Base-by-base conservation (phyloP, 441 rosid genomes). In the Mallotus repandus region DNA sequence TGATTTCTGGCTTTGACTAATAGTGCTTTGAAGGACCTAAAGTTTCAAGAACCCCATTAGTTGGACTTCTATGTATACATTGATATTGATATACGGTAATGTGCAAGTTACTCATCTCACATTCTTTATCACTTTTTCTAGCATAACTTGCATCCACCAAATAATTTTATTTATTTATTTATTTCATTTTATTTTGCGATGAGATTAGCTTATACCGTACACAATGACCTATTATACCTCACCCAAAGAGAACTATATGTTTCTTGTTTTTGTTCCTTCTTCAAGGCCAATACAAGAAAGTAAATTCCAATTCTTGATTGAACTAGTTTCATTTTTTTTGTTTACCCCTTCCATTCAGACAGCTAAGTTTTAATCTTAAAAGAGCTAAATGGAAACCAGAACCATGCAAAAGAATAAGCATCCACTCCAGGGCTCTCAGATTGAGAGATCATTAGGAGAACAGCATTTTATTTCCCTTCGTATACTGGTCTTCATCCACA, bases 401-500 rank as follows among this genome's bases (percentile, higher is more conserved):
- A 12, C 15, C 3, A 9, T 49, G 53, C 53, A 7, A 10, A 62
- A 62, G 66, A 62, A 22, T 58, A 16, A 10, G 62, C 3, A 10
- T 49, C 15, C 46, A 43, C 46, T 43, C 46, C 46, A 43, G 46
- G 46, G 13, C 13, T 25, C 21, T 22, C 29, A 59, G 35, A 9
- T 21, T 22, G 41, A 59, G 41, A 59, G 15, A 5, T 59, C 63
- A 21, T 22, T 59, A 9, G 19, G 18, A 12, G 18, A 46, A 65
- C 55, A 5, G 12, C 15, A 0, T 21, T 43, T 14, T 16, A n/a
- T 16, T 25, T 25, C 29, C 18, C 11, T 48, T 13, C 22, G 45
- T 14, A 25, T 49, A 53, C 52, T 66, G 58, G 50, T 66, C 48
- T 52, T 67, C 71, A 49, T 66, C 69, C 49, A 66, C 16, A 49